Base-by-base conservation (phyloP, 2,329 filamentous ascomycete species). In the Phoma sp. region DNA sequence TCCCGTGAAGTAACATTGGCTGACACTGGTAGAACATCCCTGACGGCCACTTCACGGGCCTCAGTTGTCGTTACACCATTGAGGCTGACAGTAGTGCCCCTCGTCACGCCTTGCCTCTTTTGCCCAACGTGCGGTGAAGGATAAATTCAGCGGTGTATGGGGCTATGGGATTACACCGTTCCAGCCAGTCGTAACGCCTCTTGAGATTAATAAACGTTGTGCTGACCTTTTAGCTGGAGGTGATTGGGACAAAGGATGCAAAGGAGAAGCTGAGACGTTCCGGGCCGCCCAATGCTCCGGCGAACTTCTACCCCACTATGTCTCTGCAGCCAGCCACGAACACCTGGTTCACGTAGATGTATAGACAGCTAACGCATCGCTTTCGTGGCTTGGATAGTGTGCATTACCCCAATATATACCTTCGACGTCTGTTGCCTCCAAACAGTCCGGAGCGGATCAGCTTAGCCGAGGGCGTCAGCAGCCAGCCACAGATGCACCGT, bases 71-170 rank as follows among this genome's bases (percentile, higher is more conserved):
- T 38, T 37, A 48, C 33, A 43, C 38, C 19, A 33, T 21, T 43
- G 25, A 43, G 33, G 51, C 51, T 54, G 39, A 54, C 17, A 31
- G 8, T 38, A 25, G 29, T 27, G 32, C 51, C 32, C 13, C 24
- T 24, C 19, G 21, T 5, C 13, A 25, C n/a, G 13, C 13, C 36
- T 21, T 43, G 32, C 25, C 24, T 47, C 37, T 5, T 27, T 38
- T 32, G 17, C 32, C 17, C 31, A 4, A 4, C 9, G 17, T 43
- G 32, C 33, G 32, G 39, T 41, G 27, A 54, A 43, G n/a, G 38
- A 31, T 33, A n/a, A 6, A 0, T 38, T 24, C 32, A 27, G 43
- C 38, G 43, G 37, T 37, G 36, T 21, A 33, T 25, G 32, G 31
- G 13, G 39, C 32, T 32, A 19, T 17, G 8, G n/a, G 12, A 12